Percentiles rank a stretch among this genome's conserved stretches.
These are phyloP conservation scores for Flaveria bidentis DNA, from an alignment of 129 eudicot species.

Conservation along the genomic window DNA sequence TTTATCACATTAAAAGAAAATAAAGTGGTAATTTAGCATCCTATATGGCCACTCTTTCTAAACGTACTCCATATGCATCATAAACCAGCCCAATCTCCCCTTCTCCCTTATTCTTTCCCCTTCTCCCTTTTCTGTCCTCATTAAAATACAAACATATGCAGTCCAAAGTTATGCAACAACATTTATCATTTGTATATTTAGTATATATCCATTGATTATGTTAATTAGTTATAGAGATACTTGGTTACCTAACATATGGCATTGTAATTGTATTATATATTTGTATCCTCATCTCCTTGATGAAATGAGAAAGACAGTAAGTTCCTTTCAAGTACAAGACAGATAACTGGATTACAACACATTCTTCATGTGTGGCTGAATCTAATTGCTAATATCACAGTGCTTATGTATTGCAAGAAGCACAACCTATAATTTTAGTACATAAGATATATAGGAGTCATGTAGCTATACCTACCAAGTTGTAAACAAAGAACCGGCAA, in stretches of 20 bases:
- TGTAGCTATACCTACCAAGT: background rate
- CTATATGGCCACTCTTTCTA: background rate
- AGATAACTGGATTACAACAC: background rate
- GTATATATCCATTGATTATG: too few species aligned
- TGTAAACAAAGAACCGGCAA: background rate
- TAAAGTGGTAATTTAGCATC: background rate
- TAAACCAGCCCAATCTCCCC: background rate
- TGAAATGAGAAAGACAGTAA: too few species aligned
- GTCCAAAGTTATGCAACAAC: background rate
- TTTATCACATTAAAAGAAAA: background rate
- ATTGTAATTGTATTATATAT: too few species aligned
- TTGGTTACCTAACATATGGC: too few species aligned
- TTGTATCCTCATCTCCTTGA: too few species aligned
- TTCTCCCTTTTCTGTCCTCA: background rate
- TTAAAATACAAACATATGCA: background rate
- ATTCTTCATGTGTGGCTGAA: background rate
- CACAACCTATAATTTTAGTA: background rate
- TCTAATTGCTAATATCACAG: slow-evolving; percentile 9
- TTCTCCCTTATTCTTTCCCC: background rate
- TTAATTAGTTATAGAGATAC: too few species aligned
- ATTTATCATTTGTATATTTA: too few species aligned
- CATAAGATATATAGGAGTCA: background rate
- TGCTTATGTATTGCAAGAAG: background rate
- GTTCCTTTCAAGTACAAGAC: background rate
- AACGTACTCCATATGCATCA: slow-evolving; percentile 13